These are phyloP conservation scores for Clavulina sp. DNA, from an alignment of 768 basidiomycete species.

Conservation along the genomic window DNA sequence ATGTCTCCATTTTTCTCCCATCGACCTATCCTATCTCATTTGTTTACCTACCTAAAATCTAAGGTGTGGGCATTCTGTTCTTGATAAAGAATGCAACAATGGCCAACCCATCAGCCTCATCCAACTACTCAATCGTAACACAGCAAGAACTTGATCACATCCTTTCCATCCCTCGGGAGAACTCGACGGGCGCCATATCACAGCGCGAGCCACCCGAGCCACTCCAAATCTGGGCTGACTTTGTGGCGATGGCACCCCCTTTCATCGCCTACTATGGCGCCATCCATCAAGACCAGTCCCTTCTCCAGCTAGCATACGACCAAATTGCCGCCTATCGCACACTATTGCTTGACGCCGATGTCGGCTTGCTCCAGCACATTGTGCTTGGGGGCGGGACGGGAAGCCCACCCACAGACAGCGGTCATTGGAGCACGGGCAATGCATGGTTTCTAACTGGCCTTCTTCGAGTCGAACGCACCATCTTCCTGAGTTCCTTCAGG, in stretches of 20 bases:
- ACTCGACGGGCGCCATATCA: conserved; percentile 64
- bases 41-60: no score
- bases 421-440: conserved; percentile 79
- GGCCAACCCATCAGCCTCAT: conserved; percentile 17
- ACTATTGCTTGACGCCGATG: conserved; percentile 34
- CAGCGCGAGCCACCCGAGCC: conserved; percentile 50
- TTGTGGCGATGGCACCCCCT: conserved; percentile 70
- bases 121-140: conserved; percentile 36
- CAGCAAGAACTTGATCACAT: conserved; percentile 54
- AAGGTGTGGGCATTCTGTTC: conserved; percentile 43
- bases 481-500: conserved; percentile 41
- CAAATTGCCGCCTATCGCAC: conserved; percentile 58
- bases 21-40: background rate
- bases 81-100: conserved; percentile 39
- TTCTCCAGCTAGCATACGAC: conserved; percentile 46
- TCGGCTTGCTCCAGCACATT: conserved; percentile 59
- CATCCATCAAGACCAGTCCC: conserved; percentile 4
- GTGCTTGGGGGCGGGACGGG: conserved; percentile 33
- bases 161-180: conserved; percentile 38
- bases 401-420: conserved; percentile 47
- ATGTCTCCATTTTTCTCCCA: background rate
- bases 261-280: conserved; percentile 71
- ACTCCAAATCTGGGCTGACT: conserved; percentile 69
- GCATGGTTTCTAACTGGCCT: conserved; percentile 84
- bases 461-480: conserved; percentile 62